phyloP scores from a whole-genome alignment of 164 flowering plant genomes.

The Vitis amurensis region DNA sequence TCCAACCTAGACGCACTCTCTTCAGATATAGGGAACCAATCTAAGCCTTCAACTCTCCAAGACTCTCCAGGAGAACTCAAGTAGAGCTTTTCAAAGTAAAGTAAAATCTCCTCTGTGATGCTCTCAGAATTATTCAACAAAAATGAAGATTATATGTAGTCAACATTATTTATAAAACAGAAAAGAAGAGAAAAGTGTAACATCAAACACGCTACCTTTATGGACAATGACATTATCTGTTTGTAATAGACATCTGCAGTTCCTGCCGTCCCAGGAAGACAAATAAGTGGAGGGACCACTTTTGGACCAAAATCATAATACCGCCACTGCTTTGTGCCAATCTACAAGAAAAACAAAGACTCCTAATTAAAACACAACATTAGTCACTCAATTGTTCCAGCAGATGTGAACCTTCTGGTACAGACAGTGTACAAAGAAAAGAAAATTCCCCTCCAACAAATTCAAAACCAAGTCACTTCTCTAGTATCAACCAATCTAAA shows the following conservation, averaged over 20 bases:
- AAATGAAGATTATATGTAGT: too few species aligned
- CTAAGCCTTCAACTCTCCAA: too few species aligned
- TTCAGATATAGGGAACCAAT: too few species aligned
- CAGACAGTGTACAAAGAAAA: not conserved
- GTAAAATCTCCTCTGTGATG: too few species aligned
- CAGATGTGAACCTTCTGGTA: not conserved
- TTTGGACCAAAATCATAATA: constrained; percentile 99
- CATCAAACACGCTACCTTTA: constrained; percentile 54
- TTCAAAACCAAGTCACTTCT: not conserved
- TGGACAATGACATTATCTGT: constrained; percentile 91
- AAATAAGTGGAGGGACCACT: constrained; percentile 89
- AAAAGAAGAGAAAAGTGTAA: not conserved
- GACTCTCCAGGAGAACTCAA: too few species aligned
- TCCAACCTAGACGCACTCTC: too few species aligned
- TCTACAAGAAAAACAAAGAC: constrained; percentile 39
- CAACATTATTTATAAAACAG: too few species aligned
- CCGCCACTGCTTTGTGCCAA: constrained; percentile 91
- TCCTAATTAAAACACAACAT: not conserved
- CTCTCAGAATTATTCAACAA: too few species aligned
- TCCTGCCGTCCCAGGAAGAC: constrained; percentile 93
- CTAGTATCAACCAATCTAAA: not conserved
- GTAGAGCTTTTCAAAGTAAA: too few species aligned
- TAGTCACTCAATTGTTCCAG: constrained; percentile 2
- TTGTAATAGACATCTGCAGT: constrained; percentile 98
- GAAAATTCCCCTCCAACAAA: not conserved